Conservation (phyloP, 1,284 basidiomycete species). For the Amylostereum areolatum region DNA sequence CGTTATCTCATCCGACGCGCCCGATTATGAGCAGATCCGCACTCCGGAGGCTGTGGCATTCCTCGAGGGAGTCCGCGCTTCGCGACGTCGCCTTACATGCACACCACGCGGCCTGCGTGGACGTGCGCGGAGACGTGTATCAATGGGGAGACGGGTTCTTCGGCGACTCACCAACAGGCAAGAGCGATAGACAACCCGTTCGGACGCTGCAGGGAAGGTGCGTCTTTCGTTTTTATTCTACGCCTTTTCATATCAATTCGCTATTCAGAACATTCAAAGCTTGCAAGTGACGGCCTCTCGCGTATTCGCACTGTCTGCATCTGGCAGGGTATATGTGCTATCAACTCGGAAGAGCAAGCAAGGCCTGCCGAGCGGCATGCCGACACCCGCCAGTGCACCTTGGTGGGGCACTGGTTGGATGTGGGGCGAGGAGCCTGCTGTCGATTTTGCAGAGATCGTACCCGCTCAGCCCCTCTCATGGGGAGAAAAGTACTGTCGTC, state of each 20-base stretch:
- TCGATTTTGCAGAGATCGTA: constrained; percentile 45
- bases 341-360: constrained; percentile 47
- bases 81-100: constrained; percentile 74
- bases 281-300: constrained; percentile 50
- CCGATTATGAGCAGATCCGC: constrained; percentile 34
- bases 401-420: constrained; percentile 55
- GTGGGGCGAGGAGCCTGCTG: constrained; percentile 47
- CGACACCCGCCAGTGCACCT: constrained; percentile 35
- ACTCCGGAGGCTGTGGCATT: constrained; percentile 46
- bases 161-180: constrained; percentile 23
- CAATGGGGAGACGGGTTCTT: constrained; percentile 79
- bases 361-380: constrained; percentile 28
- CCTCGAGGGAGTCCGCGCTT: constrained; percentile 58
- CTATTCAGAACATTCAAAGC: constrained; percentile 60
- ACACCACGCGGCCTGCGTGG: constrained; percentile 77
- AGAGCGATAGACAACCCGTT: constrained; percentile 28
- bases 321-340: constrained; percentile 71
- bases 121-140: constrained; percentile 82
- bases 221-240: constrained; percentile 13
- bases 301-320: constrained; percentile 69
- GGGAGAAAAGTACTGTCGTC: constrained; percentile 16
- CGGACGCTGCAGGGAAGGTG: constrained; percentile 69
- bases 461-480: constrained; percentile 41
- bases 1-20: constrained; percentile 34
- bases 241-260: not conserved